These are phyloP conservation scores for Prunus yedoensis DNA, from an alignment of 331 rosid genomes.

Conservation along the genomic window DNA sequence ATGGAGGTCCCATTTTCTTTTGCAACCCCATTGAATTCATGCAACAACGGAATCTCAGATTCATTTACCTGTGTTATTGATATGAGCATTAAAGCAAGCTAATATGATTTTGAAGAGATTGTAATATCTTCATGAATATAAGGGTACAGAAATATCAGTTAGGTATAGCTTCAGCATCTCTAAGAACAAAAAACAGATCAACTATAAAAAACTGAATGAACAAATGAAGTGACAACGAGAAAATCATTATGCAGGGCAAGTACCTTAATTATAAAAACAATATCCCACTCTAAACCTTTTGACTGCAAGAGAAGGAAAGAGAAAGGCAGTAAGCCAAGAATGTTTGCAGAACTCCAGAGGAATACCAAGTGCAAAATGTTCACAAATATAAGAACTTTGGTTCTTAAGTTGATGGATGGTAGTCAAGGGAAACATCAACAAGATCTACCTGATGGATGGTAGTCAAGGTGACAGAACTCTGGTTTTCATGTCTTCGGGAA, in stretches of 20 bases:
- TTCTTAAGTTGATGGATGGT: no score
- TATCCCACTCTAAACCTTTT: conserved; percentile 97
- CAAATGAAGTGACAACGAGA: neutral
- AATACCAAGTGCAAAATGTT: neutral
- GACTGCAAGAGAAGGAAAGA: conserved; percentile 54
- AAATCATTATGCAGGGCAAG: conserved; percentile 1
- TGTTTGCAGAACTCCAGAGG: neutral
- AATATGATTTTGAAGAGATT: neutral
- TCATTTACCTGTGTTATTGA: conserved; percentile 69
- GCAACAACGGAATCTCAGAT: conserved; percentile 83
- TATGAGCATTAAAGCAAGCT: conserved; percentile 29
- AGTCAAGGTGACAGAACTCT: conserved; percentile 77
- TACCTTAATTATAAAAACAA: conserved; percentile 96
- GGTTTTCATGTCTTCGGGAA: conserved; percentile 68
- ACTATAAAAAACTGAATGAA: neutral
- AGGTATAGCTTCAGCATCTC: neutral
- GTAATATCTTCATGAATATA: neutral
- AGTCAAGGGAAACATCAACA: neutral
- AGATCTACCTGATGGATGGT: conserved; percentile 87
- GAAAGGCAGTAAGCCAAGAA: conserved; percentile 11
- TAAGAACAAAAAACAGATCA: neutral
- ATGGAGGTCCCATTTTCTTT: conserved; percentile 64
- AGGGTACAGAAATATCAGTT: neutral
- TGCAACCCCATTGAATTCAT: conserved; percentile 59
- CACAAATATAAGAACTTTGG: neutral